Conservation (phyloP, 805 yeast genomes). For the Naumovozyma baii region DNA sequence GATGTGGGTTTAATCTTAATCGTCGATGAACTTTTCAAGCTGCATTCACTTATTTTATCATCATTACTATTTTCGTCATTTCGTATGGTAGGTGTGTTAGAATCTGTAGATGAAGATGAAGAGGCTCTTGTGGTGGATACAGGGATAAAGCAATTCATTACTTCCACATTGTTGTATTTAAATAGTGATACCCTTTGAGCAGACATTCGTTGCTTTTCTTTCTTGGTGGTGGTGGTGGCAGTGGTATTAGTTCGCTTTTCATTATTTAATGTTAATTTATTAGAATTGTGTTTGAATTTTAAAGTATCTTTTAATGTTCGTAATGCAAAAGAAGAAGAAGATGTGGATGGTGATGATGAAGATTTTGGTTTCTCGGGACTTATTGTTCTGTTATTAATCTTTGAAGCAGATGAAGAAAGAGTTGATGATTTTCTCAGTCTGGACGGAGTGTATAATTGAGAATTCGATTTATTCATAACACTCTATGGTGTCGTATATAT, state of each 20-base stretch:
- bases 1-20: conserved; percentile 7
- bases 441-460: neutral
- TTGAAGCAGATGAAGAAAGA: no score
- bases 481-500: no score
- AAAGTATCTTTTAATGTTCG: conserved; percentile 12
- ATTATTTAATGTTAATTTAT: neutral
- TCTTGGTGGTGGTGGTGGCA: conserved; percentile 1
- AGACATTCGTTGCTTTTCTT: conserved; percentile 15
- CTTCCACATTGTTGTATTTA: conserved; percentile 18
- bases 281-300: conserved; percentile 2
- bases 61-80: conserved; percentile 1
- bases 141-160: conserved; percentile 10
- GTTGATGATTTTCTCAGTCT: neutral
- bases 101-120: conserved; percentile 1
- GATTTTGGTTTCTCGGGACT: neutral
- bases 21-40: conserved; percentile 4
- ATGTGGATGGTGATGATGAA: neutral
- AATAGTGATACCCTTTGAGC: conserved; percentile 27
- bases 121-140: conserved; percentile 1
- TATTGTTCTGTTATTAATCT: neutral
- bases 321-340: no score
- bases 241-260: conserved; percentile 2
- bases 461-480: neutral
- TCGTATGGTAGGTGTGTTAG: neutral
- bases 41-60: conserved; percentile 4